phyloP scores from a whole-genome alignment of 192 early-diverging fungal species.

The Backusella psychrophila region DNA sequence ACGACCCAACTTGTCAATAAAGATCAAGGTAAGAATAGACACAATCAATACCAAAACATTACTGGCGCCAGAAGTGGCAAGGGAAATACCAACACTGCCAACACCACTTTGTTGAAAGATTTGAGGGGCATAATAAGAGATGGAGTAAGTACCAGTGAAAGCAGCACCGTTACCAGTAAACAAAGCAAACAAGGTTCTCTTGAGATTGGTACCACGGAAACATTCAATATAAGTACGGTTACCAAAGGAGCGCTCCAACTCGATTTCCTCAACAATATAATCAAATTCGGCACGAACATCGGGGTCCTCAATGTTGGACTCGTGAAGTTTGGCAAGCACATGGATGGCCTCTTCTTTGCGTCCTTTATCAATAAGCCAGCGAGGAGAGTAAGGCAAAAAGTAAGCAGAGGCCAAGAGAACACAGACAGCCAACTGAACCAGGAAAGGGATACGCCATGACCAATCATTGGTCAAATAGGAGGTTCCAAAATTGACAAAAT shows the following conservation, averaged over 20 bases:
- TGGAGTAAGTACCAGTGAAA: conserved; percentile 30
- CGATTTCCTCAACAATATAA: conserved; percentile 64
- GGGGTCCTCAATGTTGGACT: conserved; percentile 46
- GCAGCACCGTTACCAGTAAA: conserved; percentile 44
- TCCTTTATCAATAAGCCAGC: conserved; percentile 76
- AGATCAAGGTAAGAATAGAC: conserved; percentile 42
- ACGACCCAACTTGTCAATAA: conserved; percentile 79
- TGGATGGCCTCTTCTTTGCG: conserved; percentile 66
- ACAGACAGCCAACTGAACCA: conserved; percentile 77
- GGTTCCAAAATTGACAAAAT: conserved; percentile 46
- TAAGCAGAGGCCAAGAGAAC: conserved; percentile 58
- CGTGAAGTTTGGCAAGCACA: conserved; percentile 67
- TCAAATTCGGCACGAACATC: conserved; percentile 61
- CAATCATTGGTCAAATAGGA: conserved; percentile 38
- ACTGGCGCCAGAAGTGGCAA: conserved; percentile 36
- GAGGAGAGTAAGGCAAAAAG: conserved; percentile 83
- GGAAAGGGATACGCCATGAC: conserved; percentile 80
- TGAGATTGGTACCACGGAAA: conserved; percentile 53
- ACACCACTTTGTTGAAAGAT: conserved; percentile 36
- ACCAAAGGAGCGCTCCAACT: conserved; percentile 60
- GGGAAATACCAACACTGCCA: conserved; percentile 4
- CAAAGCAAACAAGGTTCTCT: conserved; percentile 63
- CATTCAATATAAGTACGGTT: conserved; percentile 59
- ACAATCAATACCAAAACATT: conserved; percentile 26
- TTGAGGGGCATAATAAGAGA: conserved; percentile 38